phyloP scores from a whole-genome alignment of 2,329 filamentous ascomycete genomes.

The Aspergillus caelatus region DNA sequence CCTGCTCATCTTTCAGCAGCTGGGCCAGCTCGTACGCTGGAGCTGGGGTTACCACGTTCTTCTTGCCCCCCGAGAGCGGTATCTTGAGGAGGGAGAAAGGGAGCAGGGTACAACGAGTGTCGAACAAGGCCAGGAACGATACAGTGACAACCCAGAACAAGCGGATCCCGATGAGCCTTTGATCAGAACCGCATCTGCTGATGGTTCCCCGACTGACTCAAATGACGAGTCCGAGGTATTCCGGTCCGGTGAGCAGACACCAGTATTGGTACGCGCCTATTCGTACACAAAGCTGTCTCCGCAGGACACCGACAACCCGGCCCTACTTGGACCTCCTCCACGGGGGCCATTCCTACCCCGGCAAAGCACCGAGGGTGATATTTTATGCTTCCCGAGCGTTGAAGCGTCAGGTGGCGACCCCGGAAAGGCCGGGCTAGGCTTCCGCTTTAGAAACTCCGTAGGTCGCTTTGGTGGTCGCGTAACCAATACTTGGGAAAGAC shows the following conservation, averaged over 20 bases:
- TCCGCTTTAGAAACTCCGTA: constrained; percentile 30
- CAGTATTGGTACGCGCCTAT: constrained; percentile 36
- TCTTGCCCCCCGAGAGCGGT: constrained; percentile 75
- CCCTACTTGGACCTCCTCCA: constrained; percentile 35
- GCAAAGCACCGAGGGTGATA: constrained; percentile 54
- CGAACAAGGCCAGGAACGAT: constrained; percentile 43
- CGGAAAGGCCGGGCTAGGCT: constrained; percentile 32
- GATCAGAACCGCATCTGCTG: constrained; percentile 35
- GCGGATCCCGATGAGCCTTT: constrained; percentile 41
- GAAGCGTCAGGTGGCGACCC: constrained; percentile 33
- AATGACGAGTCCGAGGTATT: constrained; percentile 27
- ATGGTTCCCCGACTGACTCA: constrained; percentile 10
- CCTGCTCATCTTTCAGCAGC: constrained; percentile 93
- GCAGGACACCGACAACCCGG: constrained; percentile 23
- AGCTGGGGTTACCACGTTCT: constrained; percentile 97
- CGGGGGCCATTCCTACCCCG: constrained; percentile 39
- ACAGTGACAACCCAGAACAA: constrained; percentile 44
- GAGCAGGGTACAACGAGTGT: constrained; percentile 37
- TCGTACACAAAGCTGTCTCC: constrained; percentile 39
- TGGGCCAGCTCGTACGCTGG: constrained; percentile 94
- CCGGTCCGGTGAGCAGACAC: constrained; percentile 45
- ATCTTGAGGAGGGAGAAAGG: constrained; percentile 46
- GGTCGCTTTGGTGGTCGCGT: constrained; percentile 23
- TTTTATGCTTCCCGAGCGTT: constrained; percentile 60
- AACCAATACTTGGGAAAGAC: constrained; percentile 24